Base-by-base conservation (phyloP, 306 rosid genomes). In the Pyrus pyrifolia region DNA sequence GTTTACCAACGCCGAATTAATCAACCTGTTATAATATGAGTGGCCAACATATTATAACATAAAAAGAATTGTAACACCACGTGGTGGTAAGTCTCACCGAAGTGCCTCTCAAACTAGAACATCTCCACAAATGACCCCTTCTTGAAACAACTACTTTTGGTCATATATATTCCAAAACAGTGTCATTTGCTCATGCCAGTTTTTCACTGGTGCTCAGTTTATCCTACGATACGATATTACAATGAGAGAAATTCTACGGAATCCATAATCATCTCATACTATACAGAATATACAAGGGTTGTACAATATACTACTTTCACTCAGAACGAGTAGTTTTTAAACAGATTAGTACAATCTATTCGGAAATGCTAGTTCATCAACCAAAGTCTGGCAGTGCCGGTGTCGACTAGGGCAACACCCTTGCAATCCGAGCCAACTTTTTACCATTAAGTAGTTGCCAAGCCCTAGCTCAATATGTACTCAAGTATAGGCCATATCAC, bases 401-500 rank as follows among this genome's bases (percentile, higher is more conserved):
- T 71, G 51, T 70, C 73, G 27, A 11, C 25, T 62, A 27, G 62
- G 30, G 65, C 25, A 49, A 38, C 38, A 38, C 18, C 45, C 2
- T 52, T 42, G 40, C 66, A 11, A 21, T 46, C 61, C 19, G 17
- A 8, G 38, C 76, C 67, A 72, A 30, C 65, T 33, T 35, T 57
- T 61, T 14, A 23, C 23, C 57, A 15, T 51, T 53, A 57, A 27
- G 71, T 49, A 68, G 83, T 62, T 75, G 62, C 61, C 68, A 42
- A 68, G 44, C 78, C 78, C 81, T 67, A 75, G 64, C 78, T 81
- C 70, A 17, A 76, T 60, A 80, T 67, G 51, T 60, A 72, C 70
- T 72, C 75, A 31, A 74, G 70, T 76, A 81, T 67, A 23, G 71
- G 42, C 42, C 42, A 38, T 38, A 38, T 38, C 75, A 75, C 35